A percentile compares a stretch with the other conserved stretches of the same genome.
phyloP scores from a whole-genome alignment of 1,284 basidiomycete genomes.

The Tylopilus sp. region DNA sequence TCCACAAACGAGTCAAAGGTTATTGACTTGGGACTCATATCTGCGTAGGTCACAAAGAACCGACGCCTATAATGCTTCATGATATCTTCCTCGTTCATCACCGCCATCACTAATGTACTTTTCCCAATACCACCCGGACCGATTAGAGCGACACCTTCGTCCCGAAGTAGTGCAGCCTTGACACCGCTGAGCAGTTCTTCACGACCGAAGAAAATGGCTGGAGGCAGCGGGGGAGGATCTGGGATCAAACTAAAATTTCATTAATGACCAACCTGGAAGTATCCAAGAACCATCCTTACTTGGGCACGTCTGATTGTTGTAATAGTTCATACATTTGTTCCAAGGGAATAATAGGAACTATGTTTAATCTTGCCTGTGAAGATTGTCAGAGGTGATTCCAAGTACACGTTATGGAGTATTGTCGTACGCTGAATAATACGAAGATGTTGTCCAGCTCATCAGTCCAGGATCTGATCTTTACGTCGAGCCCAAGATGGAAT shows the following conservation, averaged over 20 bases:
- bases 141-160: neutral
- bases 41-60: neutral
- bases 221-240: neutral
- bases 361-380: neutral
- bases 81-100: neutral
- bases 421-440: neutral
- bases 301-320: neutral
- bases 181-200: neutral
- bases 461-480: neutral
- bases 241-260: neutral
- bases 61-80: neutral
- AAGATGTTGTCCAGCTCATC: neutral
- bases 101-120: neutral
- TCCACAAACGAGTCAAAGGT: neutral
- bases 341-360: neutral
- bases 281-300: neutral
- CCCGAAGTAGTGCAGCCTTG: neutral
- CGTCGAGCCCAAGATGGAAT: neutral
- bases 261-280: neutral
- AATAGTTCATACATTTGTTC: neutral
- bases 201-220: neutral
- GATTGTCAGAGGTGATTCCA: neutral
- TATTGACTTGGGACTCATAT: no score
- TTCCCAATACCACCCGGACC: neutral
- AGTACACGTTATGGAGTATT: neutral